Evolutionary conservation across 768 basidiomycete genomes (phyloP).

Genomic region (Suillus clintonianus): DNA sequence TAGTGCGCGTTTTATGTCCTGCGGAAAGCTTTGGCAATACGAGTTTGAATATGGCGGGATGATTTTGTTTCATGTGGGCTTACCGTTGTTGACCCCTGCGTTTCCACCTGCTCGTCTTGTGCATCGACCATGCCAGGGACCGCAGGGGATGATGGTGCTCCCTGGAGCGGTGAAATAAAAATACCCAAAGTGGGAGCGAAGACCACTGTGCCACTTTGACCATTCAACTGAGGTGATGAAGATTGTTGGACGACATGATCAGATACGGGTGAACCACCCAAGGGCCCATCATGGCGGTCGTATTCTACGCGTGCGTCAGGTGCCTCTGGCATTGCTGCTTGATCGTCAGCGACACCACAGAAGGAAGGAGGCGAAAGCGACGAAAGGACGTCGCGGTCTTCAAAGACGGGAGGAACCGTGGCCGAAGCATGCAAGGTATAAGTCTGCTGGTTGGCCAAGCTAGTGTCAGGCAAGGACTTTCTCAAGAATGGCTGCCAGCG

Average conservation of each 20-base stretch:
- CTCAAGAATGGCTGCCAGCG: constrained; percentile 54
- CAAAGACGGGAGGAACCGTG: not conserved
- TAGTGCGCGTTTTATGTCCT: not conserved
- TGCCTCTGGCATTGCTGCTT: not conserved
- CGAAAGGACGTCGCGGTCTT: not conserved
- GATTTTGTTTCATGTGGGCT: not conserved
- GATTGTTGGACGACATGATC: not conserved
- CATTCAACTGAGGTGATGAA: not conserved
- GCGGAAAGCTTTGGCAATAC: not conserved
- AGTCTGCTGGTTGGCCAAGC: not conserved
- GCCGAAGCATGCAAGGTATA: not conserved
- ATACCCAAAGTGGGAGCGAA: constrained; percentile 26
- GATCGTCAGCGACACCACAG: not conserved
- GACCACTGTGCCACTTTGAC: not conserved
- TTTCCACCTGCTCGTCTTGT: not conserved
- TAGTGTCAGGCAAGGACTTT: constrained; percentile 5
- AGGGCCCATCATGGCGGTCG: too few relatives aligned
- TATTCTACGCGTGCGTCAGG: not conserved
- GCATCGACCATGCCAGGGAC: not conserved
- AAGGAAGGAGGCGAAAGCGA: not conserved
- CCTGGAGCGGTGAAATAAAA: constrained; percentile 32
- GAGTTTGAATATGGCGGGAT: not conserved
- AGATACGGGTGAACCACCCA: not conserved
- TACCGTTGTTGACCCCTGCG: not conserved
- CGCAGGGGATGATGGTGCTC: not conserved